phyloP scores from a whole-genome alignment of 257 asterid species.

The Asclepias syriaca region DNA sequence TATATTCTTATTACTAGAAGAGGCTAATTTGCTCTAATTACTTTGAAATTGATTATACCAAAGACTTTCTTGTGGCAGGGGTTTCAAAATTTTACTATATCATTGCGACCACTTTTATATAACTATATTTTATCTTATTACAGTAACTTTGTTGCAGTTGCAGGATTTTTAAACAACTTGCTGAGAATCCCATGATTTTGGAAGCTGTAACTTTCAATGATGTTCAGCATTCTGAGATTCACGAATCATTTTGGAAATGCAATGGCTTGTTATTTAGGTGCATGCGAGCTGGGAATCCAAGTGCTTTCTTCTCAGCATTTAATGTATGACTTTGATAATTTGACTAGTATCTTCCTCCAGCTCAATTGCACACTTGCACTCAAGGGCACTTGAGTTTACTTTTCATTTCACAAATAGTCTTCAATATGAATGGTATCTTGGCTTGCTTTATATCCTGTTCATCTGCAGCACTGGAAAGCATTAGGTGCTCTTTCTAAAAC shows the following conservation, averaged over 20 bases:
- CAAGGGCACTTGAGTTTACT: neutral
- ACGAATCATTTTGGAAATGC: conserved; percentile 22
- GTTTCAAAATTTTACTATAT: neutral
- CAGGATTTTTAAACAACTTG: conserved; percentile 30
- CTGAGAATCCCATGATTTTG: conserved; percentile 21
- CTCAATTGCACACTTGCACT: neutral
- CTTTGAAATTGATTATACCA: neutral
- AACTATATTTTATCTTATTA: conserved; percentile 10
- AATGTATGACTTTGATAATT: conserved; percentile 11
- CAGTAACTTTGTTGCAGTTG: conserved; percentile 22
- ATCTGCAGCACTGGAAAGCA: neutral
- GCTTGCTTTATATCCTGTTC: neutral
- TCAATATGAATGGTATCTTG: neutral
- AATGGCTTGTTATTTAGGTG: conserved; percentile 26
- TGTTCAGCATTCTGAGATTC: conserved; percentile 16
- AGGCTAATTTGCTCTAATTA: neutral
- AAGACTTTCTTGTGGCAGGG: neutral
- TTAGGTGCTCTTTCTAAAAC: neutral
- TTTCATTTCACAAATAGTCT: neutral
- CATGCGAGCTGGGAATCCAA: conserved; percentile 14
- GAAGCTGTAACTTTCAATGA: conserved; percentile 18
- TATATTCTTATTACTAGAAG: neutral
- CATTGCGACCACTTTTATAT: neutral
- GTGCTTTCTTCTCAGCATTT: conserved; percentile 10
- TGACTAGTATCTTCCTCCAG: neutral